Base-by-base conservation (phyloP, 306 rosid species). In the Sphenostylis stenocarpa region DNA sequence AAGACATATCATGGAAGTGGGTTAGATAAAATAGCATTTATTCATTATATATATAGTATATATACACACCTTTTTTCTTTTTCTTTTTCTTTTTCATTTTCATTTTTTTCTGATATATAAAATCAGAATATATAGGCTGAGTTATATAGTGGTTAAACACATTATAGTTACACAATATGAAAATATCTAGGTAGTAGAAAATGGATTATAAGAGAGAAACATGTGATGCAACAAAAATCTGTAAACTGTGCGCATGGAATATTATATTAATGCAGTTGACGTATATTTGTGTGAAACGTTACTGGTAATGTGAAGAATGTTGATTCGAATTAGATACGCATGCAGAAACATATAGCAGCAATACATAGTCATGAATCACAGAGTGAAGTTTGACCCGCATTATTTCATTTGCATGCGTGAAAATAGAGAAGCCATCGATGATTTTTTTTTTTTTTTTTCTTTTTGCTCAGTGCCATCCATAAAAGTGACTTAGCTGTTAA, bases 21-120 rank as follows among this genome's bases (percentile, higher is more conserved):
- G 77, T 86, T 82, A 63, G 84, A 85, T 72, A 76, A 68, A 76
- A 44, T 80, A 43, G 61, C 85, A 84, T 44, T n/a, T 67, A 61
- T 13, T 1, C 3, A 61, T 60, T 74, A 26, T 60, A 26, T 26
- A 26, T 6, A 6, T 34, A 34, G 7, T 34, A 34, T 34, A 34
- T 6, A 6, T 34, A 34, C 1, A 29, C 4, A 29, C 33, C 33
- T 10, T 17, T 5, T 49, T 41, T 14, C 12, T 43, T 52, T 19
- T 6, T 58, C 21, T 36, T 36, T 34, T 34, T 1, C 39, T n/a
- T n/a, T n/a, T n/a, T n/a, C n/a, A n/a, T n/a, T n/a, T n/a, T n/a
- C n/a, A n/a, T n/a, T n/a, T n/a, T n/a, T n/a, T n/a, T n/a, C n/a
- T n/a, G n/a, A n/a, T n/a, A n/a, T 1, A 36, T 36, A 36, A 36